phyloP scores from a whole-genome alignment of 352 stramenopile species.

The Pythium biforme region DNA sequence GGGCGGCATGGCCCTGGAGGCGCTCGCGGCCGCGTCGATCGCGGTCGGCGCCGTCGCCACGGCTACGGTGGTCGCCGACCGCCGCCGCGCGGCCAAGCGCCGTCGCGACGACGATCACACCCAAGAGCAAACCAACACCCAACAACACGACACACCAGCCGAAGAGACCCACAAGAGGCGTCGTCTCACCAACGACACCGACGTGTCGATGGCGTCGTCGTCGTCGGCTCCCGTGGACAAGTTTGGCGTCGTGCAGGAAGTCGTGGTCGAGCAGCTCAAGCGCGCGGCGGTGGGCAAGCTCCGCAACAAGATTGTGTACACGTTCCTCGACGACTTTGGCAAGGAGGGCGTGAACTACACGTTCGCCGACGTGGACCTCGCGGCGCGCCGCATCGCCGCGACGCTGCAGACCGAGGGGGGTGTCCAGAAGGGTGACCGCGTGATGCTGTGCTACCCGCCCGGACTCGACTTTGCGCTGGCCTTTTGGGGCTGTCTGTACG shows the following conservation, averaged over 20 bases:
- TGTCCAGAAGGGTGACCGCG: slow-evolving; percentile 61
- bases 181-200: neutral
- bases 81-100: slow-evolving; percentile 26
- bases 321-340: slow-evolving; percentile 72
- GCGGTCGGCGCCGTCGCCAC: slow-evolving; percentile 22
- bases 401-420: slow-evolving; percentile 50
- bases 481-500: slow-evolving; percentile 82
- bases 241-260: slow-evolving; percentile 21
- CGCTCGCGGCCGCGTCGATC: slow-evolving; percentile 47
- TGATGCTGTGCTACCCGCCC: slow-evolving; percentile 77
- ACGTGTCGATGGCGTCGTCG: neutral
- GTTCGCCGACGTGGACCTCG: slow-evolving; percentile 64
- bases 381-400: slow-evolving; percentile 59
- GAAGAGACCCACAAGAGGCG: slow-evolving; percentile 10
- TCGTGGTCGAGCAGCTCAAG: slow-evolving; percentile 45
- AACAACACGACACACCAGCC: neutral
- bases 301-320: slow-evolving; percentile 75
- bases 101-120: slow-evolving; percentile 12
- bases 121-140: too few relatives aligned
- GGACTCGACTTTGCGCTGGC: slow-evolving; percentile 72
- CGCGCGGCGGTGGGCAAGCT: slow-evolving; percentile 40
- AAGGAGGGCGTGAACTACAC: slow-evolving; percentile 67
- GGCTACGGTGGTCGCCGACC: slow-evolving; percentile 5
- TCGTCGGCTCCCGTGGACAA: slow-evolving; percentile 31
- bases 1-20: slow-evolving; percentile 44